Evolutionary conservation across 352 stramenopile genomes (phyloP).

Genomic region (Plasmopara muralis): DNA sequence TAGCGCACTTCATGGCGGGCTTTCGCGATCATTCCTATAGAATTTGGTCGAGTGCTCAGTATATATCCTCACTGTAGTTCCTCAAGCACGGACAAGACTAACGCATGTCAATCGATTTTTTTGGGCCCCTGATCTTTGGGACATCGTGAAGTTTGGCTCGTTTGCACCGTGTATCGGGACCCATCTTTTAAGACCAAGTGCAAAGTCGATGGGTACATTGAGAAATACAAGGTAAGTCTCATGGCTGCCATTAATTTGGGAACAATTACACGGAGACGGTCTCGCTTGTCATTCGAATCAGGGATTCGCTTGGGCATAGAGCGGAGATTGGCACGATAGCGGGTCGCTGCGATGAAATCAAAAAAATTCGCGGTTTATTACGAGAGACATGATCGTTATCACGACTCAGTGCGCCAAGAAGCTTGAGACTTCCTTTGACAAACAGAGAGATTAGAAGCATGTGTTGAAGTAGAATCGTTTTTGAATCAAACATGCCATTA

Average conservation of each 20-base stretch:
- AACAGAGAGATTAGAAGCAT: neutral
- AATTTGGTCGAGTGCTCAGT: slow-evolving; percentile 21
- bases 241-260: too few relatives aligned
- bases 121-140: slow-evolving; percentile 1
- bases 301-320: neutral
- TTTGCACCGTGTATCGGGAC: neutral
- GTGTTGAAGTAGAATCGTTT: neutral
- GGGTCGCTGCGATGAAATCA: neutral
- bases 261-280: too few relatives aligned
- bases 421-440: neutral
- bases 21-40: slow-evolving; percentile 19
- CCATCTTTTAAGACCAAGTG: too few relatives aligned
- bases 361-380: neutral
- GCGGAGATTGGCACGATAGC: neutral
- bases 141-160: slow-evolving; percentile 6
- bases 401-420: neutral
- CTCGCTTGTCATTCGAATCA: neutral
- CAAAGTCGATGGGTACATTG: too few relatives aligned
- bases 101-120: slow-evolving; percentile 8
- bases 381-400: neutral
- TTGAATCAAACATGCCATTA: neutral
- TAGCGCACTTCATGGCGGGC: slow-evolving; percentile 21
- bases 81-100: slow-evolving; percentile 9
- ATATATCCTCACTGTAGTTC: slow-evolving; percentile 28
- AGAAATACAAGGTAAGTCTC: too few relatives aligned